Conservation (phyloP, 2,329 filamentous ascomycete species). For the Chrysoporthe deuterocubensis region DNA sequence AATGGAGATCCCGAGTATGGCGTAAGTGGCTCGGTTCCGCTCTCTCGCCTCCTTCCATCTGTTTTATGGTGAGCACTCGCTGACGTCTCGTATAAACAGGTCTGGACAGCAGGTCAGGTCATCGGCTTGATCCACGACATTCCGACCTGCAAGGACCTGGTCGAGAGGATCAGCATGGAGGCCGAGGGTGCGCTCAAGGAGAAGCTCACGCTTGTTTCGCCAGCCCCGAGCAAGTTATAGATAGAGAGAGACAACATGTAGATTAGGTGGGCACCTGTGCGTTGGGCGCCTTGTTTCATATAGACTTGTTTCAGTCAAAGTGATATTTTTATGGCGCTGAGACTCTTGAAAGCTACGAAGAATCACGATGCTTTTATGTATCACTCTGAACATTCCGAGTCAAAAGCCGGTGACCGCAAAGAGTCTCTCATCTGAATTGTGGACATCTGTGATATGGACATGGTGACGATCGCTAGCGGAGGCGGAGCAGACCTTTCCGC, state of each 20-base stretch:
- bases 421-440: too few relatives aligned
- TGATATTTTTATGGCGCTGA: background rate
- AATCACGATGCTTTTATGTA: too few relatives aligned
- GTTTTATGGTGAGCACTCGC: background rate
- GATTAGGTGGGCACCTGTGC: background rate
- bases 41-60: background rate
- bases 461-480: too few relatives aligned
- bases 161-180: conserved; percentile 77
- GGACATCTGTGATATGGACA: too few relatives aligned
- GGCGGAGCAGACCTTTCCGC: too few relatives aligned
- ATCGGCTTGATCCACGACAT: conserved; percentile 88
- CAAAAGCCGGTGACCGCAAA: too few relatives aligned
- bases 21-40: conserved; percentile 57
- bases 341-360: too few relatives aligned
- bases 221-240: conserved; percentile 63
- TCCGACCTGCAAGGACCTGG: conserved; percentile 71
- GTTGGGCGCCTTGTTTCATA: background rate
- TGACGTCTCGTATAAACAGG: conserved; percentile 51
- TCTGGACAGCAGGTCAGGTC: conserved; percentile 97
- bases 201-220: conserved; percentile 56
- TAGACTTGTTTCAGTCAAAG: background rate
- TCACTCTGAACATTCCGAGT: too few relatives aligned
- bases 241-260: background rate
- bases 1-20: conserved; percentile 91
- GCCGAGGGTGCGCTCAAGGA: conserved; percentile 69